These are phyloP conservation scores for Coemansia furcata DNA, from an alignment of 192 early-diverging fungal species.

Conservation along the genomic window DNA sequence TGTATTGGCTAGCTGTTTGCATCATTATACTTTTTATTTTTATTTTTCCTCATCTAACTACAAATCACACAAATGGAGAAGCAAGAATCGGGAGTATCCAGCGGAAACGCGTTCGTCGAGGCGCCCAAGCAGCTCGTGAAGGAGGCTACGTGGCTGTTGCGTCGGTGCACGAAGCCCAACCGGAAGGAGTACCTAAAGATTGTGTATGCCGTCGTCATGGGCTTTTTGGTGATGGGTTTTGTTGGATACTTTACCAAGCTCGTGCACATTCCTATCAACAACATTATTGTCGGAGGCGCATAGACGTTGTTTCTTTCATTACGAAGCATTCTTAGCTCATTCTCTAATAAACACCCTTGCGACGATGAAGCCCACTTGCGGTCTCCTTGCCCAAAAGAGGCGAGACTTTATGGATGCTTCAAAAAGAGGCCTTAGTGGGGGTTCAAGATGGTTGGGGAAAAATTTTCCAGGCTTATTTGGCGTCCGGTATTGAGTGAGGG, in stretches of 20 bases:
- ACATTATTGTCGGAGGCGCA: slow-evolving; percentile 85
- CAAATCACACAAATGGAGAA: slow-evolving; percentile 20
- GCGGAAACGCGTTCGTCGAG: slow-evolving; percentile 65
- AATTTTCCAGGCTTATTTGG: slow-evolving; percentile 2
- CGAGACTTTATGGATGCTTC: background rate
- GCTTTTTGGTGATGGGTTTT: slow-evolving; percentile 94
- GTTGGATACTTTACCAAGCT: slow-evolving; percentile 99
- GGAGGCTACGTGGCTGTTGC: slow-evolving; percentile 88
- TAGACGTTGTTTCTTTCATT: background rate
- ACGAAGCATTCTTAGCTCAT: no score
- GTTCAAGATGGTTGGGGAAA: slow-evolving; percentile 1
- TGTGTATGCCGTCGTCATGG: slow-evolving; percentile 88
- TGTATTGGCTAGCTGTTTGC: background rate
- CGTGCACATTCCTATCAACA: slow-evolving; percentile 99
- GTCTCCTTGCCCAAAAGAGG: background rate
- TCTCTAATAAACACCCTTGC: slow-evolving; percentile 7
- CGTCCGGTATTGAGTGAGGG: no score
- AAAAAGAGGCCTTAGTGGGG: background rate
- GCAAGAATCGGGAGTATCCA: slow-evolving; percentile 15
- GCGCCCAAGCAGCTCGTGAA: slow-evolving; percentile 89
- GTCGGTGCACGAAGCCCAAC: slow-evolving; percentile 98
- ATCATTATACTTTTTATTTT: background rate
- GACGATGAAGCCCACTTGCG: background rate
- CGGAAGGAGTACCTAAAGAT: slow-evolving; percentile 94
- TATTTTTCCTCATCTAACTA: background rate